Base-by-base conservation (phyloP, 441 rosid species). In the Kokia cookei region DNA sequence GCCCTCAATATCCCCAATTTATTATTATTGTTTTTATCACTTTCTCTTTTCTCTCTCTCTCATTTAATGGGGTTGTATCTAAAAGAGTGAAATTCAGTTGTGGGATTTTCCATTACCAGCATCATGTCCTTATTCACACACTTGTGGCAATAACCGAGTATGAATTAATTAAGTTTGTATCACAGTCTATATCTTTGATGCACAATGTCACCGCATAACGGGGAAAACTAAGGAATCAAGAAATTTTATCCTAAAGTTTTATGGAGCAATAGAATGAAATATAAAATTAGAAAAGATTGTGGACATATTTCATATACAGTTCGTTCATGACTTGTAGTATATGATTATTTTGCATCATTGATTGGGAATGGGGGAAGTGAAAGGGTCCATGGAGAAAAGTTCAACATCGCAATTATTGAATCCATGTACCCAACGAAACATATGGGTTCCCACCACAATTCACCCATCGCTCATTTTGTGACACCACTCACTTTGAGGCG, bases 21-120 rank as follows among this genome's bases (percentile, higher is more conserved):
- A 7, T 61, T 71, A 71, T 74, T 53, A 82, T 82, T 43, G 48
- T 11, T 10, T 43, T 43, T 76, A 7, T 64, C 74, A 66, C 50
- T 70, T 57, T 24, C 3, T 9, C n/a, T 19, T 6, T 9, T n/a
- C 10, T 29, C 42, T 6, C 37, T 35, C 37, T 35, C 40, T 5
- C 22, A 3, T 71, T 61, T 69, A 71, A 76, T 78, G 77, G 61
- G 61, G 63, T 63, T 76, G 73, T 74, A 71, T 51, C 63, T 50
- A 32, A 13, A 71, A 71, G 19, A 67, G 75, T 60, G 72, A 59
- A 22, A 62, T 19, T 27, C 57, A 13, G 59, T 1, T 11, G 27
- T 69, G 70, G 73, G 13, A 63, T 29, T 45, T 73, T 69, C 50
- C 72, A 17, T 32, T 29, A 32, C 71, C 29, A 14, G 40, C 7